These are phyloP conservation scores for Penicillium aurantiogriseum DNA, from an alignment of 2,329 filamentous ascomycete genomes.

Conservation along the genomic window DNA sequence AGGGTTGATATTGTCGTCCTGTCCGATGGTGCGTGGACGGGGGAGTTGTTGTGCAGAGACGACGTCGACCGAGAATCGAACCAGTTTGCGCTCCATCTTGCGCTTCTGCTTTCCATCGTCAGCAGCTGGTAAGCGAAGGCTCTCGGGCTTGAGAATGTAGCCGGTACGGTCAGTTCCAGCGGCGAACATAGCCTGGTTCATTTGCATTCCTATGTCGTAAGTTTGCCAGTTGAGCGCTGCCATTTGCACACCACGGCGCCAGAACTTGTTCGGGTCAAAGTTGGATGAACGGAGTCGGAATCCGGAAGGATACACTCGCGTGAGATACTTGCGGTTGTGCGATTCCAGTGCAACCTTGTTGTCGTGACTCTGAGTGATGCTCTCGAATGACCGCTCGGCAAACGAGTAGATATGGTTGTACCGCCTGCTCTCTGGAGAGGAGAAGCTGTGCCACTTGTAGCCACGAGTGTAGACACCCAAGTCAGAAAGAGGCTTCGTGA, in stretches of 20 bases:
- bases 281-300: constrained; percentile 84
- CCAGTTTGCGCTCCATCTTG: constrained; percentile 75
- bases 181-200: constrained; percentile 97
- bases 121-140: constrained; percentile 58
- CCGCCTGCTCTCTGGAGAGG: constrained; percentile 71
- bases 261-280: constrained; percentile 90
- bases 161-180: constrained; percentile 81
- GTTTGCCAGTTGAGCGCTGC: constrained; percentile 98
- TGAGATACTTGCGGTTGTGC: constrained; percentile 88
- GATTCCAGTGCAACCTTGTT: constrained; percentile 76
- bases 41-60: constrained; percentile 95
- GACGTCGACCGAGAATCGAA: constrained; percentile 82
- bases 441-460: constrained; percentile 82
- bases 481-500: constrained; percentile 75
- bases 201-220: constrained; percentile 90
- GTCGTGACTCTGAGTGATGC: constrained; percentile 71
- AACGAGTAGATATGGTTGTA: constrained; percentile 97
- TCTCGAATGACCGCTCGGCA: constrained; percentile 83
- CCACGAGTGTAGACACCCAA: constrained; percentile 76
- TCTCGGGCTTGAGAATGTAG: constrained; percentile 89
- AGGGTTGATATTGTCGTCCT: constrained; percentile 76
- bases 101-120: constrained; percentile 33
- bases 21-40: constrained; percentile 69
- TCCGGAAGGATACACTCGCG: constrained; percentile 88
- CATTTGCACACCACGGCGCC: constrained; percentile 97